Conservation (phyloP, 129 eudicot species). For the Artemisia annua region DNA sequence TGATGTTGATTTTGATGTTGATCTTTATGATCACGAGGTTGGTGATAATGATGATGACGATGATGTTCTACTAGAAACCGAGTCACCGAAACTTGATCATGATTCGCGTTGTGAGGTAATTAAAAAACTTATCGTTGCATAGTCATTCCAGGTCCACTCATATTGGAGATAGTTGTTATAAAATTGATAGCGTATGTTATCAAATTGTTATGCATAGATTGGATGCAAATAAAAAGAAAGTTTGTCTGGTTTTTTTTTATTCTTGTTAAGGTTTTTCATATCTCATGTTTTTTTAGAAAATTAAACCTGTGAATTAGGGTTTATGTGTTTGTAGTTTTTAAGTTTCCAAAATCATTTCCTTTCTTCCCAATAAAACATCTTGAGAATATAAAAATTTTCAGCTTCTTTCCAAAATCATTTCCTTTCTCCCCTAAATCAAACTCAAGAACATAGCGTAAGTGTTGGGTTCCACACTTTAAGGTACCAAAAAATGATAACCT, state of each 20-base stretch:
- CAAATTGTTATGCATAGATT: not conserved
- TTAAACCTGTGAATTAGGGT: slow-evolving; percentile 7
- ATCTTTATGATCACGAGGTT: not conserved
- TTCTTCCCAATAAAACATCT: no score
- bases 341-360: not conserved
- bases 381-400: no score
- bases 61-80: not conserved
- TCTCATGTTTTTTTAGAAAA: not conserved
- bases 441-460: no score
- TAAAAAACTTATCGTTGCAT: not conserved
- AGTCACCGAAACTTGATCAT: not conserved
- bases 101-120: slow-evolving; percentile 34
- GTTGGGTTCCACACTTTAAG: no score
- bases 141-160: no score
- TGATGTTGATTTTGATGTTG: slow-evolving; percentile 2
- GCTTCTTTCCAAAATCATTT: no score
- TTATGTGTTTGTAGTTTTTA: not conserved
- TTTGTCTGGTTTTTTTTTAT: not conserved
- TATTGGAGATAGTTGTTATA: no score
- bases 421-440: no score
- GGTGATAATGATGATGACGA: slow-evolving; percentile 12
- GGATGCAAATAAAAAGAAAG: not conserved
- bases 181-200: not conserved
- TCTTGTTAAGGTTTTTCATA: not conserved
- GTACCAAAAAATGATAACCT: no score